These are phyloP conservation scores for Carpinus viminea DNA, from an alignment of 306 rosid genomes.

Conservation along the genomic window DNA sequence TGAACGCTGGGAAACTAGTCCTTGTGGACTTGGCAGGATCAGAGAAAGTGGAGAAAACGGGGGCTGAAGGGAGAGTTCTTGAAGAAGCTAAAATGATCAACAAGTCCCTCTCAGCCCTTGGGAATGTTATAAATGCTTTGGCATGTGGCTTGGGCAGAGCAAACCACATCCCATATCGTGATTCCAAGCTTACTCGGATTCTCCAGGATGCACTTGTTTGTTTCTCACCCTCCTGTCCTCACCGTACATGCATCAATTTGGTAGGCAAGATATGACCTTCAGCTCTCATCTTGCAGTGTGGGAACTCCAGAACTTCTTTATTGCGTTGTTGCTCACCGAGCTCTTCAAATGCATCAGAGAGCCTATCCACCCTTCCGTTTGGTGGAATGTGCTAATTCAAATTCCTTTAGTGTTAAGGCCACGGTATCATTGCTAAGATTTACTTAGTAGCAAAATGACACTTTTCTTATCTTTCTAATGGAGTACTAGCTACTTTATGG, in stretches of 20 bases:
- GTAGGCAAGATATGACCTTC: slow-evolving; percentile 6
- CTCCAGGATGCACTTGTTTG: slow-evolving; percentile 86
- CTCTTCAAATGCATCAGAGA: slow-evolving; percentile 66
- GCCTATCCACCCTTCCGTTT: slow-evolving; percentile 83
- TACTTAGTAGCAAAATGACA: neutral
- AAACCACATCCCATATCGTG: slow-evolving; percentile 83
- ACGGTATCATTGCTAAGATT: neutral
- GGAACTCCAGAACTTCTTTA: slow-evolving; percentile 69
- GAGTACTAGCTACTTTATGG: neutral
- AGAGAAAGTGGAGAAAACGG: slow-evolving; percentile 85
- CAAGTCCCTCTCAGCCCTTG: slow-evolving; percentile 82
- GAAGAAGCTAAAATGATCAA: slow-evolving; percentile 93
- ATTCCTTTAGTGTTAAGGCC: neutral
- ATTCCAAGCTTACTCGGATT: slow-evolving; percentile 86
- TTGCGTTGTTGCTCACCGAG: slow-evolving; percentile 89
- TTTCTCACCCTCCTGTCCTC: slow-evolving; percentile 17
- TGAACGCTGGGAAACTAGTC: slow-evolving; percentile 58
- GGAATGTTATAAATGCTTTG: slow-evolving; percentile 83
- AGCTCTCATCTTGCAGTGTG: slow-evolving; percentile 60
- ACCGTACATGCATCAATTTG: slow-evolving; percentile 8
- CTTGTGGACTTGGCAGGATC: slow-evolving; percentile 94
- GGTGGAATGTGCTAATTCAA: slow-evolving; percentile 61
- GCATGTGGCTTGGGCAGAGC: slow-evolving; percentile 72
- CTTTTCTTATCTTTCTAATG: neutral
- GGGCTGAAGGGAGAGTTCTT: slow-evolving; percentile 85